Evolutionary conservation across 305 asterid species (phyloP).

Genomic region (Ilex paraguariensis): DNA sequence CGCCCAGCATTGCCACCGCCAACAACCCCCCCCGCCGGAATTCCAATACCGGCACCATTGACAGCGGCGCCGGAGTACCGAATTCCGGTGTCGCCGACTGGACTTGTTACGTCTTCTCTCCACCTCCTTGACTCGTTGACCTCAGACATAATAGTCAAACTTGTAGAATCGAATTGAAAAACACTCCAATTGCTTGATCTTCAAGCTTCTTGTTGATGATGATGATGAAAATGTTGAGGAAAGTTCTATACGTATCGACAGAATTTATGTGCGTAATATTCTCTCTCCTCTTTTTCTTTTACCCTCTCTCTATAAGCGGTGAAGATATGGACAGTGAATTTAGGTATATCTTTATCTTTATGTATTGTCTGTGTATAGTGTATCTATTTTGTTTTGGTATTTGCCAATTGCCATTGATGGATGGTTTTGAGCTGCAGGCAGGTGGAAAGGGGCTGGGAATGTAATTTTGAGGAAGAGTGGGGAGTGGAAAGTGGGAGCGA

Average conservation of each 20-base stretch:
- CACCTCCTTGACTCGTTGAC: constrained; percentile 55
- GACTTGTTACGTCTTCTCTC: constrained; percentile 22
- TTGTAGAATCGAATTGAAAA: constrained; percentile 11
- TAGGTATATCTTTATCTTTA: neutral
- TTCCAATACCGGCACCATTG: no score
- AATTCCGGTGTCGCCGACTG: constrained; percentile 21
- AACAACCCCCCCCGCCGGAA: constrained; percentile 5
- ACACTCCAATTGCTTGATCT: constrained; percentile 25
- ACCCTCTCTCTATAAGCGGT: no score
- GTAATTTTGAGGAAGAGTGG: constrained; percentile 29
- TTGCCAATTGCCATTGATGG: constrained; percentile 28
- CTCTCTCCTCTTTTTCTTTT: no score
- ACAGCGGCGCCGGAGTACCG: constrained; percentile 22
- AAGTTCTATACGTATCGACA: neutral
- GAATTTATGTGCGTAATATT: constrained; percentile 1
- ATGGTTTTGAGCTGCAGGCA: constrained; percentile 2
- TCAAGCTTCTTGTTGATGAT: constrained; percentile 11
- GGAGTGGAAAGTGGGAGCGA: neutral
- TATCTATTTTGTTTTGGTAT: neutral
- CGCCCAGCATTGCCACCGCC: constrained; percentile 9
- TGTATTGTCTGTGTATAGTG: neutral
- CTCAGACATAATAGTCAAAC: constrained; percentile 44
- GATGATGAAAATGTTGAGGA: neutral
- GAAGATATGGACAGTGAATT: neutral
- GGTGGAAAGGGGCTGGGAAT: constrained; percentile 23